Percentiles rank a stretch among this genome's conserved stretches.
phyloP scores from a whole-genome alignment of 2,329 filamentous ascomycete species.

The Pseudogymnoascus sp. region DNA sequence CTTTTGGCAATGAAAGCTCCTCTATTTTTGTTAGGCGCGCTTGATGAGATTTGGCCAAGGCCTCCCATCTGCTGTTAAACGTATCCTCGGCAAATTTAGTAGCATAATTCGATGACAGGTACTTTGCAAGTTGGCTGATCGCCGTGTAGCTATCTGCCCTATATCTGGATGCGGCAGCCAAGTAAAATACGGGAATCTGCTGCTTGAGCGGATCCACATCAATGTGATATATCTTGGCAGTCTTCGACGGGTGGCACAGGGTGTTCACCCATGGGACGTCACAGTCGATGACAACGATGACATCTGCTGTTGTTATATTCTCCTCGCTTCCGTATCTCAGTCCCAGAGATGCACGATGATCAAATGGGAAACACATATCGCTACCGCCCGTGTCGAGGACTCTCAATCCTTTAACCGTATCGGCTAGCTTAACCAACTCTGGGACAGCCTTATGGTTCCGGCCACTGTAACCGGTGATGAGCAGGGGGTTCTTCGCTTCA shows the following conservation, averaged over 20 bases:
- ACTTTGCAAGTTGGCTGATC: conserved; percentile 59
- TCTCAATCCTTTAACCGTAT: conserved; percentile 58
- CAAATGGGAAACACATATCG: conserved; percentile 72
- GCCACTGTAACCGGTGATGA: conserved; percentile 65
- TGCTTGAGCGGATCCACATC: conserved; percentile 61
- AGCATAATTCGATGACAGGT: conserved; percentile 43
- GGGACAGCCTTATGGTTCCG: conserved; percentile 56
- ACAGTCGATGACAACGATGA: conserved; percentile 78
- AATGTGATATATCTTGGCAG: conserved; percentile 53
- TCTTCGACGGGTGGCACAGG: conserved; percentile 46
- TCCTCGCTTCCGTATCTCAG: conserved; percentile 68
- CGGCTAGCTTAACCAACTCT: conserved; percentile 58
- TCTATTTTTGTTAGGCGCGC: conserved; percentile 52
- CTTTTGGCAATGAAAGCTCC: conserved; percentile 46
- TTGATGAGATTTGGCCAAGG: conserved; percentile 49
- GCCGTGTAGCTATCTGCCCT: conserved; percentile 57
- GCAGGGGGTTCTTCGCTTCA: conserved; percentile 55
- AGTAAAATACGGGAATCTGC: conserved; percentile 66
- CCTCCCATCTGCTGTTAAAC: conserved; percentile 39
- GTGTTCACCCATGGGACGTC: conserved; percentile 91
- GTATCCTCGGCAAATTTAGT: conserved; percentile 33
- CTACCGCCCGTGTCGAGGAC: conserved; percentile 71
- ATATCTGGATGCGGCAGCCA: conserved; percentile 57
- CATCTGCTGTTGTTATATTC: conserved; percentile 66
- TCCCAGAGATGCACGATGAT: conserved; percentile 61